phyloP scores from a whole-genome alignment of 2,329 filamentous ascomycete genomes.

The Fusarium nanum region DNA sequence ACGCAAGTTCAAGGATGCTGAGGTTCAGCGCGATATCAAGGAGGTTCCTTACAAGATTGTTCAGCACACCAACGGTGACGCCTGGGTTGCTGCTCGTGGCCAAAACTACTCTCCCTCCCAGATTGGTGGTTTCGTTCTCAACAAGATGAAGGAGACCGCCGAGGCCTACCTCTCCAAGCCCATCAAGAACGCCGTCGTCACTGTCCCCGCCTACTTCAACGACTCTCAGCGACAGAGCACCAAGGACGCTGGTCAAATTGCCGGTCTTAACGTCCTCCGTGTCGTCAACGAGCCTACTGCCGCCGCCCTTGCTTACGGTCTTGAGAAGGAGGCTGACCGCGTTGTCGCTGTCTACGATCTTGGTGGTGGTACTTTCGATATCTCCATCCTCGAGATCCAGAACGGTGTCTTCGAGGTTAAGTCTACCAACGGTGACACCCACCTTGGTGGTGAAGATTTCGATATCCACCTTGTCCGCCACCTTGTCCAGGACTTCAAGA shows the following conservation, averaged over 20 bases:
- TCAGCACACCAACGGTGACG: conserved; percentile 95
- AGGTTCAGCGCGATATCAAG: conserved; percentile 97
- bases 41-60: conserved; percentile 99
- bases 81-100: conserved; percentile 92
- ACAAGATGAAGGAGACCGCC: conserved; percentile 99
- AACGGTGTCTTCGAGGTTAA: conserved; percentile 99
- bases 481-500: conserved; percentile 96
- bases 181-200: conserved; percentile 96
- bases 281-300: conserved; percentile 98
- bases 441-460: conserved; percentile 98
- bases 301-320: conserved; percentile 93
- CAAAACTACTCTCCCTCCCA: conserved; percentile 99
- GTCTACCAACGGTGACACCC: conserved; percentile 98
- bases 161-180: conserved; percentile 91
- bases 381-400: conserved; percentile 96
- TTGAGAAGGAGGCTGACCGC: conserved; percentile 92
- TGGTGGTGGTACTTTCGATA: conserved; percentile 99
- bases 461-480: conserved; percentile 95
- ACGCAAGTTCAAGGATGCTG: conserved; percentile 92
- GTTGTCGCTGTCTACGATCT: conserved; percentile 97
- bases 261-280: conserved; percentile 95
- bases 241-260: conserved; percentile 97
- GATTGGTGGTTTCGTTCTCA: conserved; percentile 93
- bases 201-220: conserved; percentile 98
- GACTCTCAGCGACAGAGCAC: conserved; percentile 97